Conservation (phyloP, 352 stramenopile genomes). For the Phytophthora europaea region DNA sequence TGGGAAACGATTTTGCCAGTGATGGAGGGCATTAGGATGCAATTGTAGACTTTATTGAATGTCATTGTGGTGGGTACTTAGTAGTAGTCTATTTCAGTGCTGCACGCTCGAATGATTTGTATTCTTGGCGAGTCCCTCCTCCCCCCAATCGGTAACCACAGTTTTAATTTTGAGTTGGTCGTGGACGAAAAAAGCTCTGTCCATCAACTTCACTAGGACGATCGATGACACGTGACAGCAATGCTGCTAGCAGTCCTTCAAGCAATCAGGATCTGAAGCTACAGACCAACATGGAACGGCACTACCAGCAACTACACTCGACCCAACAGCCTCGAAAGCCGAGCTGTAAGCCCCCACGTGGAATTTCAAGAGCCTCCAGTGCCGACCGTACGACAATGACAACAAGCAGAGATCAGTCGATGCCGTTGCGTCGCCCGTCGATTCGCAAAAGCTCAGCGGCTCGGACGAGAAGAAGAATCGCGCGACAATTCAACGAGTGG, state of each 20-base stretch:
- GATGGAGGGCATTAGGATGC: neutral
- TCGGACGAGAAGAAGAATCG: constrained; percentile 4
- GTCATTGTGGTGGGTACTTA: no score
- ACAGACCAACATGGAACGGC: neutral
- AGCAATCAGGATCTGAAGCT: neutral
- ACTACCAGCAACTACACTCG: neutral
- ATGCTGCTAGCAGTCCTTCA: neutral
- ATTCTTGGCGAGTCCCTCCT: neutral
- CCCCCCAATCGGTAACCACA: neutral
- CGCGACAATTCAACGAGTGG: constrained; percentile 25
- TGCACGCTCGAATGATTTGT: neutral
- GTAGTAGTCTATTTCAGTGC: neutral
- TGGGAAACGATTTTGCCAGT: neutral
- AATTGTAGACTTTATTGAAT: neutral
- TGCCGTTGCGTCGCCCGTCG: neutral
- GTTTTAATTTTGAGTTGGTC: neutral
- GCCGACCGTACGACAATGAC: neutral
- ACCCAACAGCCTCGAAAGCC: neutral
- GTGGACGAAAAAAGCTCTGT: neutral
- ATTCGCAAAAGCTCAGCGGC: constrained; percentile 2
- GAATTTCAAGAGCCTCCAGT: neutral
- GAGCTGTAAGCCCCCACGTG: neutral
- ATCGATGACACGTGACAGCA: neutral
- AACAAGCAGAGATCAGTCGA: neutral
- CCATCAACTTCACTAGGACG: neutral